Evolutionary conservation across 1,284 basidiomycete species (phyloP).

Genomic region (Caloboletus firmus): DNA sequence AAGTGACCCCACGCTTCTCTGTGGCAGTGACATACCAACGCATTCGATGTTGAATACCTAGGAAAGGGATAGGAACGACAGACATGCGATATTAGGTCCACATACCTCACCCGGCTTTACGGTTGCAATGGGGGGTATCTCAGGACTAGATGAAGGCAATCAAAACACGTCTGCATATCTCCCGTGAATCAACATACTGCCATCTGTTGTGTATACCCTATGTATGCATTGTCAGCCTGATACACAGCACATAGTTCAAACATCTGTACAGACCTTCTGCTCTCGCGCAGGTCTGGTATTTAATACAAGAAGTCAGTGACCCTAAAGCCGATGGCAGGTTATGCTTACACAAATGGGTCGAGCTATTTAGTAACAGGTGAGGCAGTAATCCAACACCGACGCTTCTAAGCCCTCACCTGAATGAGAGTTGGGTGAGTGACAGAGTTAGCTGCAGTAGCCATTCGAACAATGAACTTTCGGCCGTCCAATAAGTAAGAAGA

Average conservation of each 20-base stretch:
- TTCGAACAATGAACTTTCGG: slow-evolving; percentile 24
- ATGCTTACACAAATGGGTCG: slow-evolving; percentile 32
- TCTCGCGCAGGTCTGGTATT: slow-evolving; percentile 50
- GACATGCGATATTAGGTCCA: background rate
- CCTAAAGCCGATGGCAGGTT: background rate
- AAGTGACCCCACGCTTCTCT: background rate
- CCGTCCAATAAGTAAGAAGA: background rate
- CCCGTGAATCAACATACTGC: slow-evolving; percentile 51
- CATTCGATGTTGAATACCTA: slow-evolving; percentile 76
- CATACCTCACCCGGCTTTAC: slow-evolving; percentile 65
- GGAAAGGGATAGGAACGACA: background rate
- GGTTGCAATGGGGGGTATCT: slow-evolving; percentile 62
- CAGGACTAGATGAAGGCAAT: slow-evolving; percentile 46
- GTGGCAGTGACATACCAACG: slow-evolving; percentile 47
- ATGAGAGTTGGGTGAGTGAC: slow-evolving; percentile 55
- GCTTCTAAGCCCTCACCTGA: slow-evolving; percentile 13
- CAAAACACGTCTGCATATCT: background rate
- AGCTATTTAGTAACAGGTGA: slow-evolving; percentile 21
- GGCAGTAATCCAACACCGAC: background rate
- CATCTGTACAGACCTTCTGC: slow-evolving; percentile 49
- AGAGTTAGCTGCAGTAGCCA: slow-evolving; percentile 61
- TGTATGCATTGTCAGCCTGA: background rate
- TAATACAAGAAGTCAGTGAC: background rate
- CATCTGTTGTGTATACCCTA: slow-evolving; percentile 71
- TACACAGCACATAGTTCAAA: background rate